phyloP scores from a whole-genome alignment of 1,284 basidiomycete genomes.

The Pulchroboletus neoregius region DNA sequence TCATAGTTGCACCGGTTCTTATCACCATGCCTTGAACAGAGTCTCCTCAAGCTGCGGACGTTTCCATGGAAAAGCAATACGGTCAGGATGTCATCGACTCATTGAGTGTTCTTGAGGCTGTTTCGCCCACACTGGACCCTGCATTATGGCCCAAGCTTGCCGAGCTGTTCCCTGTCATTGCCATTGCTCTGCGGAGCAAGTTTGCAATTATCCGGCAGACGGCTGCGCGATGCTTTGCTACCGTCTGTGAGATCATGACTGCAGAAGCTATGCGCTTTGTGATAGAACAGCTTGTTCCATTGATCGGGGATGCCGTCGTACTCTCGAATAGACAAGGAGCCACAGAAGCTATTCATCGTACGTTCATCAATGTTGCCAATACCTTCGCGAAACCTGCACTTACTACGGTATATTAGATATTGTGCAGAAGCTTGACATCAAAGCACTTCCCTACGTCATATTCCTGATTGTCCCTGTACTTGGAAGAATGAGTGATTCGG shows the following conservation, averaged over 20 bases:
- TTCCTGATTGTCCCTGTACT: slow-evolving; percentile 96
- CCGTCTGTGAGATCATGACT: slow-evolving; percentile 83
- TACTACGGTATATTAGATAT: slow-evolving; percentile 57
- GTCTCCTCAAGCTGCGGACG: slow-evolving; percentile 53
- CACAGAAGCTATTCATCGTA: slow-evolving; percentile 87
- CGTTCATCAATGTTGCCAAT: slow-evolving; percentile 35
- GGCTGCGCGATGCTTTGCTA: slow-evolving; percentile 84
- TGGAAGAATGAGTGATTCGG: slow-evolving; percentile 94
- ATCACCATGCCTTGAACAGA: slow-evolving; percentile 35
- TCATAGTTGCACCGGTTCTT: slow-evolving; percentile 1
- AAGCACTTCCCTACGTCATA: slow-evolving; percentile 94
- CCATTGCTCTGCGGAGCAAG: slow-evolving; percentile 74
- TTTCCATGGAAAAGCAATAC: slow-evolving; percentile 60
- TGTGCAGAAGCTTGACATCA: slow-evolving; percentile 89
- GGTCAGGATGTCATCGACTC: slow-evolving; percentile 95
- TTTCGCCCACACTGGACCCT: slow-evolving; percentile 73
- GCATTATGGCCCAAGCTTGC: slow-evolving; percentile 67
- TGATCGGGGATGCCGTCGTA: slow-evolving; percentile 78
- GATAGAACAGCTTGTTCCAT: slow-evolving; percentile 82
- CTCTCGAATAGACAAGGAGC: slow-evolving; percentile 85
- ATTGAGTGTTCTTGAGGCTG: slow-evolving; percentile 83
- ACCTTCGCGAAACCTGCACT: slow-evolving; percentile 5
- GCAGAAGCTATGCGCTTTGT: slow-evolving; percentile 84
- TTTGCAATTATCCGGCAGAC: slow-evolving; percentile 89
- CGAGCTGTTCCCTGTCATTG: slow-evolving; percentile 74